Evolutionary conservation across 192 early-diverging fungal species (phyloP), one percentile per base, ranked within the genome.

Genomic region (Jimgerdemannia flammicorona): DNA sequence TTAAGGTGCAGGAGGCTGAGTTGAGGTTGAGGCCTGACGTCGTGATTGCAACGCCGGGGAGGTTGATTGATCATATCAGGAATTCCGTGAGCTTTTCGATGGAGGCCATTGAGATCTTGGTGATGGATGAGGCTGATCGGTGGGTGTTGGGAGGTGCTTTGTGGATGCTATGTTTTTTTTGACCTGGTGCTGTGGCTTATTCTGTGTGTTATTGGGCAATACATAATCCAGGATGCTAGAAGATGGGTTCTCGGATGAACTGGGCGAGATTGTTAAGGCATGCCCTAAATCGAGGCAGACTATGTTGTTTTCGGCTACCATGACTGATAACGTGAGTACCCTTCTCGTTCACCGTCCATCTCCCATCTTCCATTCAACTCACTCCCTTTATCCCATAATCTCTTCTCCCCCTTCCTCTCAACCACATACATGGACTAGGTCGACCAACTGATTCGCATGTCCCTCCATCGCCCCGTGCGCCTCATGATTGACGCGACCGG

Each of bases 91-190:
- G 93, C 39, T 97, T 99, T 86, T 84, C 85, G 11, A 75, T 99
- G 44, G 96, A 98, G 73, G 81, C 77, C 18, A 91, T 98, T 77
- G 97, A 99, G 80, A 99, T 99, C 77, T 77, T 99, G 64, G 90
- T 99, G 9, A 98, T 99, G 90, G 98, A 99, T 81, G 98, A 99
- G 84, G 98, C 98, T 59, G 98, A 99, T 87, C 90, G 93, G 85
- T 89, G 80, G 78, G 71, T 18, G n/a, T 68, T 68, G 19, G 40
- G 8, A 59, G 6, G 49, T 59, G 49, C 14, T 59, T 59, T 59
- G 6, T 59, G 0, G 6, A 59, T 59, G 6, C 14, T 59, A 59
- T 3, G 59, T 59, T 41, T 72, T 79, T 49, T n/a, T 64, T 75
- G 7, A 80, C 4, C 17, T 4, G 4, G 29, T 40, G 10, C 3